Evolutionary conservation across 2,329 filamentous ascomycete species (phyloP), one percentile per base, ranked within the genome.

Genomic region (Sclerotinia nivalis): DNA sequence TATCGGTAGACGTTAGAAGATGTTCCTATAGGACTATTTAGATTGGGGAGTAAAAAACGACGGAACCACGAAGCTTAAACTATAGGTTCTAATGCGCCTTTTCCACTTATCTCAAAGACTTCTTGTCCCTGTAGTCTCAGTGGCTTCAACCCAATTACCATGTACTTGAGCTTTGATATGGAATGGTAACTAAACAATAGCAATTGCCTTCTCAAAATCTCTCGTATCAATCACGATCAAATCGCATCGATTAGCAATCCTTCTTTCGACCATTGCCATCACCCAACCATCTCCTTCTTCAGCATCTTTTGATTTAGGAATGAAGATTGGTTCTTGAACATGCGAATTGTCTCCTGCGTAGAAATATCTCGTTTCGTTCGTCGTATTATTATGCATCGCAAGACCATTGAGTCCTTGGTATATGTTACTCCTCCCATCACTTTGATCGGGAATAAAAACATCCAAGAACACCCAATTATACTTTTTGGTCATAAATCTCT

Each of bases 301-400:
- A 64, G 72, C 61, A 28, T 78, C 79, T 2, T 80, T 78, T 0
- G 76, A 75, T 45, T 79, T 78, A 0, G 85, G 84, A 18, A 87
- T 82, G 69, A 87, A 87, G 0, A 84, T 81, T 0, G 85, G 85
- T 71, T 87, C 85, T 74, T 87, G 85, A 71, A 86, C 83, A 0
- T 83, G 83, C 37, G 79, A 78, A 13, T 76, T 79, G 37, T 77
- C 79, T 1, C 79, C 80, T 28, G 77, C 79, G 72, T 76, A 81
- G 66, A 75, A 81, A 40, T 73, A 78, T 65, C 78, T 75, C 18
- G 76, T 79, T 64, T 75, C 72, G 0, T 34, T 62, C 31, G 59
- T 62, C 45, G 22, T 62, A 18, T 62, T 62, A 9, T 18, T 62
- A 18, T 71, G 70, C 64, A 71, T 72, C 5, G 71, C 71, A 31